phyloP scores from a whole-genome alignment of 805 yeast genomes.

The Isabelozyma pseudorhagii region DNA sequence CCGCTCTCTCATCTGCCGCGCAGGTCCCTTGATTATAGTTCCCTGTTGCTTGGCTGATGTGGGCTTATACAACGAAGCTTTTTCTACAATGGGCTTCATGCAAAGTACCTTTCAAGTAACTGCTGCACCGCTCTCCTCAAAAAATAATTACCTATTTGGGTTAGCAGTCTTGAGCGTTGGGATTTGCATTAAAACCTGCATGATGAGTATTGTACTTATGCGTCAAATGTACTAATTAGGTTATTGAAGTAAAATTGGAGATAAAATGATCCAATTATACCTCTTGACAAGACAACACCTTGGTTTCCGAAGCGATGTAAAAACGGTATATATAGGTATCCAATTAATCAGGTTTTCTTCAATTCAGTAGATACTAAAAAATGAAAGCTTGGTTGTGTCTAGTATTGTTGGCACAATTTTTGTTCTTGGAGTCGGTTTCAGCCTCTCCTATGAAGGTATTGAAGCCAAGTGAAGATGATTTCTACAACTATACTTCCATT shows the following conservation, averaged over 20 bases:
- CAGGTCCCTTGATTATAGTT: too few relatives aligned
- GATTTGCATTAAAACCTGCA: background rate
- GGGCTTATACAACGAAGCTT: too few relatives aligned
- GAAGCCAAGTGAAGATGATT: constrained; percentile 15
- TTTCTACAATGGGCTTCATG: too few relatives aligned
- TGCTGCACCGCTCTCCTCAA: background rate
- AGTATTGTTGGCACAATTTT: background rate
- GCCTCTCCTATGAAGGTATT: background rate
- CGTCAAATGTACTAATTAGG: background rate
- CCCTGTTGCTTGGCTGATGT: too few relatives aligned
- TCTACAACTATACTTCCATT: constrained; percentile 17
- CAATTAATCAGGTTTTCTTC: too few relatives aligned
- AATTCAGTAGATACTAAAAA: too few relatives aligned
- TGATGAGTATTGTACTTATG: background rate
- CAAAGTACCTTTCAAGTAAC: too few relatives aligned
- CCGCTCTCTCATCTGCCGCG: too few relatives aligned
- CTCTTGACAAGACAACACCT: background rate
- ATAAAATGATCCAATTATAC: background rate
- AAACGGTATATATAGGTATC: background rate
- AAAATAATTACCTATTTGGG: background rate
- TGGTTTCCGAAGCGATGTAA: too few relatives aligned
- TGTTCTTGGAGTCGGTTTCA: background rate
- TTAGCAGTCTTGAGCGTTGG: background rate
- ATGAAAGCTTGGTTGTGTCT: background rate
- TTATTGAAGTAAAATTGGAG: too few relatives aligned